These are phyloP conservation scores for Lithocarpus polystachyus DNA, from an alignment of 306 rosid species.

Conservation along the genomic window DNA sequence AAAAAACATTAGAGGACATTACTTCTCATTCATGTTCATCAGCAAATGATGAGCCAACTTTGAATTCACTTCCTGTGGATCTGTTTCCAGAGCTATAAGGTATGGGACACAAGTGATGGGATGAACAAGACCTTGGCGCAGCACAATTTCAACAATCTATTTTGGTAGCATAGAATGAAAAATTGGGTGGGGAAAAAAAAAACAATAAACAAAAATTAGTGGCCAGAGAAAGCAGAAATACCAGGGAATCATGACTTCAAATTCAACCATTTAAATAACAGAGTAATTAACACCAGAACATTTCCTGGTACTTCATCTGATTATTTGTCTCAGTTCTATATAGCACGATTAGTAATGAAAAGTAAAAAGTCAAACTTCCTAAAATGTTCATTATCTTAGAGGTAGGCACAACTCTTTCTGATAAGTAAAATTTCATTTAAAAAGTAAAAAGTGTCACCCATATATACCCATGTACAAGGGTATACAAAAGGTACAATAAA, in stretches of 20 bases:
- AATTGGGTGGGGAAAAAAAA: background rate
- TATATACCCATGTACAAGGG: no score
- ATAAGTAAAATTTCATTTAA: no score
- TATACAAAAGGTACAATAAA: no score
- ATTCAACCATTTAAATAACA: background rate
- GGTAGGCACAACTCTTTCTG: background rate
- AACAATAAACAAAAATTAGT: background rate
- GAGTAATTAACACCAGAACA: background rate
- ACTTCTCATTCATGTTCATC: constrained; percentile 97
- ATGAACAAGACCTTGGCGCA: constrained; percentile 99
- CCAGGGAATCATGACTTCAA: background rate
- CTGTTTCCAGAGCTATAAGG: constrained; percentile 97
- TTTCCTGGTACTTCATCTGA: background rate
- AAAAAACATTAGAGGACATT: constrained; percentile 19
- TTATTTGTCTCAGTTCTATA: background rate
- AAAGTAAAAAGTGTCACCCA: no score
- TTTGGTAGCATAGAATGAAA: background rate
- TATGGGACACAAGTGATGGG: constrained; percentile 98
- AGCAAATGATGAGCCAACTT: constrained; percentile 94
- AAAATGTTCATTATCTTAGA: background rate
- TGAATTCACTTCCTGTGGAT: constrained; percentile 76
- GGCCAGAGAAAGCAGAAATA: background rate
- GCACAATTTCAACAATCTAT: constrained; percentile 89
- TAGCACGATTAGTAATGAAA: background rate
- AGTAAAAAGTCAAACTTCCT: background rate